Base-by-base conservation (phyloP, 1,284 basidiomycete genomes). In the Trichosporon sp. region DNA sequence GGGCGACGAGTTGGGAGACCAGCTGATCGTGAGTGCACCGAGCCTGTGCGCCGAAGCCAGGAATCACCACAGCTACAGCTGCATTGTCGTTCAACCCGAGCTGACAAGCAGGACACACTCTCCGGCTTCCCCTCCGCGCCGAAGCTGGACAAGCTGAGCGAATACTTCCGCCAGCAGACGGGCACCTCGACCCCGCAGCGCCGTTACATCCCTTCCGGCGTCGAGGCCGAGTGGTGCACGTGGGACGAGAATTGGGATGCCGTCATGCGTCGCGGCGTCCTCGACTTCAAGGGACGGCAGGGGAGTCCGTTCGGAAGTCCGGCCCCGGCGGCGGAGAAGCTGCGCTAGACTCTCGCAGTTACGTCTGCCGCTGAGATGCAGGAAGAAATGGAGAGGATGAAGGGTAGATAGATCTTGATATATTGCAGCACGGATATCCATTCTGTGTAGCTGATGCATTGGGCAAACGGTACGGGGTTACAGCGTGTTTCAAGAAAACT, bases 161-260 rank as follows among this genome's bases (percentile, higher is more conserved):
- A 65, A 1, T 78, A 75, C 74, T 78, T 80, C 70, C 38, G 71
- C 67, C 65, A 7, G 11, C 5, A 11, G 14, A 19, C 66, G 0
- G 54, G 68, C 2, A 14, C 67, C 4, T 38, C 43, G 11, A 70
- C 65, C n/a, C 70, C 68, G 59, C 67, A 63, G 54, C 76, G 67
- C 67, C 77, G 67, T 69, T 67, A 69, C 66, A 71, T 65, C 54
- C 43, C 61, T 64, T 68, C 64, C 43, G 69, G 70, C 64, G 46
- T 56, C 8, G 72, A 69, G 51, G 80, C 81, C 10, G 82, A 87
- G 70, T 92, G 91, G 92, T 84, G 86, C 31, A 89, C 88, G 0
- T 96, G 94, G 94, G 88, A 90, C 68, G 89, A 93, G 69, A 94
- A 94, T 76, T 96, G 94, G 94, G 87, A 89, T 73, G 85, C 84